Conservation (phyloP, 2,329 filamentous ascomycete genomes). For the Calonectria pteridis region DNA sequence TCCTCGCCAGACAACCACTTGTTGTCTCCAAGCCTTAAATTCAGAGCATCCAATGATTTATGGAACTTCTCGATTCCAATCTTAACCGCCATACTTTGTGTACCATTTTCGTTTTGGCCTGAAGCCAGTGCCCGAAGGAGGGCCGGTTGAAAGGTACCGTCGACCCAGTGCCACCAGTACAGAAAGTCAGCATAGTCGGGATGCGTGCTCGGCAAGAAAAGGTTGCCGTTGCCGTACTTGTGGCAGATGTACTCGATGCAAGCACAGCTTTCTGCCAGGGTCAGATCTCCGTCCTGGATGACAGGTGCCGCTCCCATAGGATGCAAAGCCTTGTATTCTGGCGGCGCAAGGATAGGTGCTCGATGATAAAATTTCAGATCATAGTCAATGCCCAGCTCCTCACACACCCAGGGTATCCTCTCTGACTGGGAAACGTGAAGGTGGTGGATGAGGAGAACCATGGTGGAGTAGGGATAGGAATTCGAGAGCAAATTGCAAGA, state of each 20-base stretch:
- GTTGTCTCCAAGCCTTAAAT: conserved; percentile 61
- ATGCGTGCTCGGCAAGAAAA: conserved; percentile 60
- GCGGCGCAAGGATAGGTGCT: conserved; percentile 35
- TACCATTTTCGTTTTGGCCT: neutral
- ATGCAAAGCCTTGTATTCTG: conserved; percentile 48
- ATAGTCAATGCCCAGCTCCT: conserved; percentile 72
- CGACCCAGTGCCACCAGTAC: conserved; percentile 73
- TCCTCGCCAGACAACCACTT: conserved; percentile 71
- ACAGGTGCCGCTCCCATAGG: conserved; percentile 70
- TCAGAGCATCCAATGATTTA: conserved; percentile 60
- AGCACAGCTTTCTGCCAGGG: conserved; percentile 70
- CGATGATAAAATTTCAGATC: conserved; percentile 39
- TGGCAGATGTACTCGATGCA: conserved; percentile 72
- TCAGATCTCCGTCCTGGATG: conserved; percentile 66
- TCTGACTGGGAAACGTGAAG: conserved; percentile 72
- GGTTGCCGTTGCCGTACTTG: conserved; percentile 62
- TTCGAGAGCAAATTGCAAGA: neutral
- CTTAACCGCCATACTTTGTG: conserved; percentile 44
- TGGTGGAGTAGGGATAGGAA: neutral
- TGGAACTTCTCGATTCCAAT: conserved; percentile 50
- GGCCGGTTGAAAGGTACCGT: conserved; percentile 57
- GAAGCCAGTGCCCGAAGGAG: conserved; percentile 55
- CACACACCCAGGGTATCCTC: conserved; percentile 73
- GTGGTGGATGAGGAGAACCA: conserved; percentile 61
- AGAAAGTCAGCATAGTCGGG: conserved; percentile 70